A percentile compares a stretch with the other conserved stretches of the same genome.
Evolutionary conservation across 176 grass and related monocot species (phyloP).

Genomic region (Juncus inflexus): DNA sequence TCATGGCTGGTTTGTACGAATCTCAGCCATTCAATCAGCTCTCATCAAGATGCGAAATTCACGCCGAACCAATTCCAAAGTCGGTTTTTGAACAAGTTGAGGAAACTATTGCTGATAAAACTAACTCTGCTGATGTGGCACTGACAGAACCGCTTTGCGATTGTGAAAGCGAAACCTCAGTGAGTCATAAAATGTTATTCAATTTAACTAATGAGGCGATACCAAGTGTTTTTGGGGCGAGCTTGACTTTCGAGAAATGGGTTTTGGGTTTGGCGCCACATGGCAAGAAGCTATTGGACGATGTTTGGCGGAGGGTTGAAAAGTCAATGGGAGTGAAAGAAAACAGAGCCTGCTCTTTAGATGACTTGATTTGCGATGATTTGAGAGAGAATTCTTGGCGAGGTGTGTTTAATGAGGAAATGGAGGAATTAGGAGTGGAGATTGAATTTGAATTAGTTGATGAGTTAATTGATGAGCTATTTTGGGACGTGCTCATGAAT

Average conservation of each 20-base stretch:
- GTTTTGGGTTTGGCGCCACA: neutral
- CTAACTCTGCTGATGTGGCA: neutral
- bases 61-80: constrained; percentile 49
- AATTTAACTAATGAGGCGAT: constrained; percentile 70
- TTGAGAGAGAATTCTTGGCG: constrained; percentile 52
- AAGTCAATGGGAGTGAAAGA: constrained; percentile 12
- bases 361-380: constrained; percentile 60
- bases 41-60: constrained; percentile 22
- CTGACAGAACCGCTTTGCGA: no score
- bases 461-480: constrained; percentile 66
- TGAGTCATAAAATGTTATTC: constrained; percentile 64
- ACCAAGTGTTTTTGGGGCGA: constrained; percentile 25
- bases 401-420: constrained; percentile 41
- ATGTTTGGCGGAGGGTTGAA: constrained; percentile 41
- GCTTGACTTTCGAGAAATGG: constrained; percentile 46
- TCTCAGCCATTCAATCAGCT: constrained; percentile 12
- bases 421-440: constrained; percentile 39
- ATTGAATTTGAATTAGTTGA: constrained; percentile 55
- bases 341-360: constrained; percentile 33
- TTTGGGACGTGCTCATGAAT: constrained; percentile 66
- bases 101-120: constrained; percentile 14
- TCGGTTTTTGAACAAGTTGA: constrained; percentile 59
- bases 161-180: neutral
- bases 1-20: constrained; percentile 45
- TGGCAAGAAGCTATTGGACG: constrained; percentile 51